Evolutionary conservation across 768 basidiomycete species (phyloP), one percentile per base, ranked within the genome.

Genomic region (Lactarius tabidus): DNA sequence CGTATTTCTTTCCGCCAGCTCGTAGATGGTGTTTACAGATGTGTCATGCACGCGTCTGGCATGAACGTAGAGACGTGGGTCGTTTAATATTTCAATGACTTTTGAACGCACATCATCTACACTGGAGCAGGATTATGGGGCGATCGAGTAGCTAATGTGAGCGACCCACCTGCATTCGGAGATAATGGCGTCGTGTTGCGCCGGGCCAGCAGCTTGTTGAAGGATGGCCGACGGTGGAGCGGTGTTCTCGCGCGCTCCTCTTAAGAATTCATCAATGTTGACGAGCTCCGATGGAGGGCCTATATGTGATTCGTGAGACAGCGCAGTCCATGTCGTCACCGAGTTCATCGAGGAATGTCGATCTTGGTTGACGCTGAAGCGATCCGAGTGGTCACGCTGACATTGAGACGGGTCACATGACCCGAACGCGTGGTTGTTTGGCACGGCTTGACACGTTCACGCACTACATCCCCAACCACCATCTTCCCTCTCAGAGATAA

Each of bases 51-150:
- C 78, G 66, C 77, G 82, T 59, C 77, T 74, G 56, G 90, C 77
- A 71, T 88, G 78, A 4, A 82, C 83, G 67, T 84, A 85, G 48
- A 88, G 75, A 20, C 73, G 75, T 4, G 88, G 86, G 69, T 85
- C 79, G 45, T 79, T 72, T 79, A 88, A 84, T 23, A 81, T 76
- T 20, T 79, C 74, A 52, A 78, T 74, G 8, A 88, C 70, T 2
- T 77, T 65, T 26, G 76, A 62, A 55, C 77, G 78, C 26, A 90
- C 70, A 64, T 86, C 86, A 39, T 78, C 72, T 41, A 88, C 77
- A 67, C 88, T 89, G 69, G 66, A 28, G 54, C 9, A 33, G 18
- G 9, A 17, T 69, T n/a, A 56, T 64, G 56, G 17, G 38, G 28
- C 45, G 63, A 29, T 62, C 56, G 23, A 23, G 54, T 39, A 20